Conservation (phyloP, 1,284 basidiomycete species). For the Trichosporon ovoides region DNA sequence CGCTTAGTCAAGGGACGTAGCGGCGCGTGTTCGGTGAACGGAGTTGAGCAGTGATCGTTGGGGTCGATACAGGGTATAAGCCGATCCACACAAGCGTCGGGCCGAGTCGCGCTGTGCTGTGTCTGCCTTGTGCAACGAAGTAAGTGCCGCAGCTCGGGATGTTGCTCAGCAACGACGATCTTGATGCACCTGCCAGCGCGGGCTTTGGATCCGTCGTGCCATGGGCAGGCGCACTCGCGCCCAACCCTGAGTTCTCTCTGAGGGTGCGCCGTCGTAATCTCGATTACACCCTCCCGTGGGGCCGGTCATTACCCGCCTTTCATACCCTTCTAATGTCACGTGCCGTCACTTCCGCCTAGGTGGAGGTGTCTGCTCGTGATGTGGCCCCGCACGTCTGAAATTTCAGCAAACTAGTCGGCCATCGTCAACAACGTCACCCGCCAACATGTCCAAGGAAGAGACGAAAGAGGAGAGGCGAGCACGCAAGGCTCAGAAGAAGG, state of each 20-base stretch:
- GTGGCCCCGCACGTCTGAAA: neutral
- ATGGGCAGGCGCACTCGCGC: neutral
- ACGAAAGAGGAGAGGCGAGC: slow-evolving; percentile 13
- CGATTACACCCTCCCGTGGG: neutral
- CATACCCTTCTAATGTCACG: neutral
- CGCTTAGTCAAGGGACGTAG: neutral
- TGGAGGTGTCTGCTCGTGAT: neutral
- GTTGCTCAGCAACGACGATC: neutral
- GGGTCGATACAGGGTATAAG: neutral
- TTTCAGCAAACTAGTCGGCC: neutral
- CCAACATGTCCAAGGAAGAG: neutral
- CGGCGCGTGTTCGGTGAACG: neutral
- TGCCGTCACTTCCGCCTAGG: neutral
- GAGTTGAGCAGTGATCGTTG: neutral
- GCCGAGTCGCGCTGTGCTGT: neutral
- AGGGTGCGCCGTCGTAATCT: neutral
- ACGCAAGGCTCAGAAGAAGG: slow-evolving; percentile 1
- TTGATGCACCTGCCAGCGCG: neutral
- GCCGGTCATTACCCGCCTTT: neutral
- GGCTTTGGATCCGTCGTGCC: neutral
- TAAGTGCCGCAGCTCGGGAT: slow-evolving; percentile 1
- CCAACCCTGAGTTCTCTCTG: too few relatives aligned
- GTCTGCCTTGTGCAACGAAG: neutral
- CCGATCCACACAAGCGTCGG: too few relatives aligned
- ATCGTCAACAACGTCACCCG: neutral